A percentile compares a stretch with the other conserved stretches of the same genome.
These are phyloP conservation scores for Aureobasidium sp. DNA, from an alignment of 2,329 filamentous ascomycete species.

Conservation along the genomic window DNA sequence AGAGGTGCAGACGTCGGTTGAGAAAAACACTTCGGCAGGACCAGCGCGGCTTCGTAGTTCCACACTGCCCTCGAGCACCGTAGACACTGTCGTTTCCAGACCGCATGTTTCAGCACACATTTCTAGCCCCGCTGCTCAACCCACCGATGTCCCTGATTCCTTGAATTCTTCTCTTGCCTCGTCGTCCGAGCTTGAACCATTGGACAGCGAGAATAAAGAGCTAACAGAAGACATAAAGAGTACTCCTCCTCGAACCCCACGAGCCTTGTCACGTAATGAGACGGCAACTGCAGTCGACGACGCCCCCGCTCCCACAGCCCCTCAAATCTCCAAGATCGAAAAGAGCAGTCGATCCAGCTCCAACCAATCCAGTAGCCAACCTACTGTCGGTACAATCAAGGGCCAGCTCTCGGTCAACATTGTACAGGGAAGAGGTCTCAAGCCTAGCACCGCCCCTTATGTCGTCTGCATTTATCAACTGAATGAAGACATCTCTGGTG, in stretches of 20 bases:
- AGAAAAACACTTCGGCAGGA: constrained; percentile 18
- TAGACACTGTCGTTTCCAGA: constrained; percentile 56
- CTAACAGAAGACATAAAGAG: constrained; percentile 88
- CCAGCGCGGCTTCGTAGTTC: constrained; percentile 27
- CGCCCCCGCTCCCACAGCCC: constrained; percentile 29
- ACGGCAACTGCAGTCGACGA: constrained; percentile 17
- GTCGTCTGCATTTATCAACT: constrained; percentile 95
- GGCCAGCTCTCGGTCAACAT: constrained; percentile 89
- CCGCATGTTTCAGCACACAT: constrained; percentile 59
- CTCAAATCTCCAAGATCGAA: constrained; percentile 33
- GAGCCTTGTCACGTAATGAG: constrained; percentile 58
- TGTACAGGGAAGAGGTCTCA: constrained; percentile 70
- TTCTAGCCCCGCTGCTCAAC: constrained; percentile 53
- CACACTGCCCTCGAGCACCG: constrained; percentile 40
- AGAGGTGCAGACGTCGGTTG: neutral
- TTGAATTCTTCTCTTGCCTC: constrained; percentile 38
- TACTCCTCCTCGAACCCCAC: constrained; percentile 80
- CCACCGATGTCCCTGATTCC: constrained; percentile 36
- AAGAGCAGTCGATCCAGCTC: constrained; percentile 28
- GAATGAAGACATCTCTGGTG: constrained; percentile 89
- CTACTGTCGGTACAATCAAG: constrained; percentile 61
- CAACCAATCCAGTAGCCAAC: constrained; percentile 25
- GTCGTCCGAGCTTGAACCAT: constrained; percentile 37
- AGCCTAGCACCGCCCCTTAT: constrained; percentile 80
- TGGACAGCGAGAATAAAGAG: constrained; percentile 55